Evolutionary conservation across 352 stramenopile genomes (phyloP), one percentile per base, ranked within the genome.

Genomic region (Globisporangium solare): DNA sequence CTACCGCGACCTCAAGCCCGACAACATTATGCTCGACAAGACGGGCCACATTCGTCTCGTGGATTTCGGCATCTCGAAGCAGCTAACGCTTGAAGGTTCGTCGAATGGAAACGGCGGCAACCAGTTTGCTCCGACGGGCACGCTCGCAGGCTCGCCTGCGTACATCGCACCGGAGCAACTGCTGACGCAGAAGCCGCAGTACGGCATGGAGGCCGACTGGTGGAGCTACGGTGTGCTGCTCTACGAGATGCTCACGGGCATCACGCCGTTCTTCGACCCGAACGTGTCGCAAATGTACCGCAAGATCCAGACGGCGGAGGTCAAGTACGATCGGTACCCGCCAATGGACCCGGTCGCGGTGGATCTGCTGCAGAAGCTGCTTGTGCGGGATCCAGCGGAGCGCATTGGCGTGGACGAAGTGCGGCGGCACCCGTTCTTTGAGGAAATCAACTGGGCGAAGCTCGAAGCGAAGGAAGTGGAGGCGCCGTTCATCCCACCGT

Each of bases 171-270:
- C 85, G 2, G 85, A 95, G 68, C 83, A 92, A 35, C 50, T 95
- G 22, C 62, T 89, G 41, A 90, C 83, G 18, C 83, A 93, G 59
- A 90, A 91, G 66, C 83, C 85, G 21, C 74, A 88, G 63, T 95
- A 96, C 64, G 83, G 83, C 39, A 90, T 89, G 74, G 79, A 81
- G 37, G 88, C 87, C 18, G 89, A 97, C 64, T 97, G 88, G 88
- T 97, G 88, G 88, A 95, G 86, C 56, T 92, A 95, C 48, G 89
- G 89, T 46, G 83, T 97, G 17, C 59, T 97, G 17, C 49, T 97
- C 18, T 97, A 94, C 53, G 89, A 97, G 64, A 91, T 97, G 76
- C 66, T 96, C 22, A 93, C 83, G 7, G 90, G 89, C 15, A 74
- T 66, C 47, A 96, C 89, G 56, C 90, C 90, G 51, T 97, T 97